Percentiles rank a stretch among this genome's conserved stretches.
Conservation (phyloP, 805 yeast species). For the Phaffomyces antillensis region DNA sequence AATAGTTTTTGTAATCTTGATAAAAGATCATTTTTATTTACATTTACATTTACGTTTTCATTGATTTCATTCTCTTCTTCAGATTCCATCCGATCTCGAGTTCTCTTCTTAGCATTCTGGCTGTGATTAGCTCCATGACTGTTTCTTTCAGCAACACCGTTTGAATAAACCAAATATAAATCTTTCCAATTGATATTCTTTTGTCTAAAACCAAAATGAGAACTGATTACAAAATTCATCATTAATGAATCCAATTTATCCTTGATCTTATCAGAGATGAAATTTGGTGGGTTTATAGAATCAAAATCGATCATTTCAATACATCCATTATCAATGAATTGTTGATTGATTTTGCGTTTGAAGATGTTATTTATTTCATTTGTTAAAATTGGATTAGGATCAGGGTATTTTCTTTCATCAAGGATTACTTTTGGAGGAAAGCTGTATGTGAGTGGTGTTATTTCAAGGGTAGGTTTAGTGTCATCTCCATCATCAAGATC, state of each 20-base stretch:
- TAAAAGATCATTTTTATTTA: neutral
- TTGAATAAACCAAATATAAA: neutral
- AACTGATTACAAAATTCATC: neutral
- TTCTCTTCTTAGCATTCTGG: too few species aligned
- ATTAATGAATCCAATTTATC: neutral
- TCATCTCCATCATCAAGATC: slow-evolving; percentile 4
- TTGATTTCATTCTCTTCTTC: too few species aligned
- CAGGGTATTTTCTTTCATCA: neutral
- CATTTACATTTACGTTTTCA: too few species aligned
- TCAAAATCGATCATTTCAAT: neutral
- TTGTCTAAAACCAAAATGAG: neutral
- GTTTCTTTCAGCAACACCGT: neutral
- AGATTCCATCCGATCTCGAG: too few species aligned
- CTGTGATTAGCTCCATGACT: neutral
- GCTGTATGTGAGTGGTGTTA: too few species aligned
- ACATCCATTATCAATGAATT: neutral
- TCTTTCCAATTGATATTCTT: neutral
- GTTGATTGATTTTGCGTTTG: slow-evolving; percentile 1
- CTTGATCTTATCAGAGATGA: neutral
- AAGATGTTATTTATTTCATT: neutral
- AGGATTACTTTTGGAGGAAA: neutral
- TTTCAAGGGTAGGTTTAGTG: too few species aligned
- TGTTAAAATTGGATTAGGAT: neutral
- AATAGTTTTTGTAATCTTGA: neutral
- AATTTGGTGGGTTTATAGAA: neutral